Base-by-base conservation (phyloP, 1,139 yeast genomes). In the Scheffersomyces segobiensis region DNA sequence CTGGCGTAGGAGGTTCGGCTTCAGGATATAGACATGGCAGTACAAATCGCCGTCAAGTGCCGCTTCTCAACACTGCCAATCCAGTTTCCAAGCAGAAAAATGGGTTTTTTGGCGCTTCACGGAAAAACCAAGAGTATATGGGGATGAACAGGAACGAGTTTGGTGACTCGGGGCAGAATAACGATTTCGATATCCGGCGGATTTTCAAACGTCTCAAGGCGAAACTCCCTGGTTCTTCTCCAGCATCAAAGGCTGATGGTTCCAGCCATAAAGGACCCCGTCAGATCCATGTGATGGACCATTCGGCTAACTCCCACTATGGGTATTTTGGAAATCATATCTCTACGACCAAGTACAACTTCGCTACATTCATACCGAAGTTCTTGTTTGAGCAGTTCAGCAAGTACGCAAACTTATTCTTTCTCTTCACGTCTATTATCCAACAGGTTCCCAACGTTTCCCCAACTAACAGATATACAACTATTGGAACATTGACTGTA, bases 371-470 rank as follows among this genome's bases (percentile, higher is more conserved):
- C 70, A 65, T 96, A 57, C 99, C 99, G 19, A 96, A 96, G 71
- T 96, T 96, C 70, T 76, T 96, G 63, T 92, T 93, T 68, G 99
- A 96, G 75, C 99, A 96, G 74, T 96, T 96, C 74, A 91, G 98
- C 62, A 96, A 95, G 72, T 96, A 96, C 72, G 98, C 99, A 32
- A 96, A 96, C 71, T 79, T 96, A 72, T 96, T 96, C 75, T 96
- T 96, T 73, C 77, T 96, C 56, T 91, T 92, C 78, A 96, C 99
- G 0, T 90, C 98, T 3, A 82, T 86, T 51, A 95, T 96, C 65
- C 99, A 96, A 77, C 99, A 96, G 72, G 98, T 96, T 17, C 99
- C 99, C 5, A 86, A 89, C 64, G 98, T 95, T 3, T 88, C 98
- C 0, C 99, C 99, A 4, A 96, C 99, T 0, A 96, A 95, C 74